A percentile compares a stretch with the other conserved stretches of the same genome.
These are phyloP conservation scores for Candida nitratophila DNA, from an alignment of 805 yeast species.

Conservation along the genomic window DNA sequence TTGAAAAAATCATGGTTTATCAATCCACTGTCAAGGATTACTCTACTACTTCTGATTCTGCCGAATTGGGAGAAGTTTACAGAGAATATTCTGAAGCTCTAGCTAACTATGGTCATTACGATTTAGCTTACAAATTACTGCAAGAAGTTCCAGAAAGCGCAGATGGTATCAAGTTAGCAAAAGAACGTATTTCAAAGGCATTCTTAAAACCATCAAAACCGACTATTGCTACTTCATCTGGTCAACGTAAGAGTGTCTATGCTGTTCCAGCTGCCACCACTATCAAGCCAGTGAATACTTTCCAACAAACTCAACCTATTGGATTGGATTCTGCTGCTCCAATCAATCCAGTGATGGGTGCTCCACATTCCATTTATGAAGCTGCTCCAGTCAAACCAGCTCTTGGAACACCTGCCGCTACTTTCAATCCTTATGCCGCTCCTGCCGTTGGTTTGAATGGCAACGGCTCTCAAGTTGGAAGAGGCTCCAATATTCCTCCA, in stretches of 20 bases:
- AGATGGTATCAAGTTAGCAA: conserved; percentile 64
- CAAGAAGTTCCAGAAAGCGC: conserved; percentile 65
- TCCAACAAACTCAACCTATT: conserved; percentile 2
- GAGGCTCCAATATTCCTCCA: conserved; percentile 3
- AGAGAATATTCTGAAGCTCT: conserved; percentile 78
- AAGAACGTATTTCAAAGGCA: conserved; percentile 73
- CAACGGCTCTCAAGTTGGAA: conserved; percentile 10
- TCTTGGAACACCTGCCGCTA: conserved; percentile 8
- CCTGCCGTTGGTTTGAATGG: conserved; percentile 24
- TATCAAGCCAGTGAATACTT: not conserved
- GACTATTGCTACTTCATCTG: conserved; percentile 3
- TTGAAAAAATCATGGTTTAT: conserved; percentile 77
- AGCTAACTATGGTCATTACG: conserved; percentile 78
- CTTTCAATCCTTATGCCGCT: conserved; percentile 7
- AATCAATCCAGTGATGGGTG: conserved; percentile 12
- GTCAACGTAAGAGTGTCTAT: not conserved
- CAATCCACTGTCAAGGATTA: conserved; percentile 38
- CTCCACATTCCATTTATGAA: too few species aligned
- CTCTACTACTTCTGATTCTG: conserved; percentile 30
- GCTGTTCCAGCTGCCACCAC: not conserved
- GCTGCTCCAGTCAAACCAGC: conserved; percentile 6
- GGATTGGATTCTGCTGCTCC: conserved; percentile 7
- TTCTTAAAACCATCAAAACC: conserved; percentile 18
- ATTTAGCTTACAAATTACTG: conserved; percentile 67
- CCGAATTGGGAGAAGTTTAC: conserved; percentile 51